A percentile compares a stretch with the other conserved stretches of the same genome.
Evolutionary conservation across 192 early-diverging fungal genomes (phyloP).

Genomic region (Phycomyces blakesleeanus): DNA sequence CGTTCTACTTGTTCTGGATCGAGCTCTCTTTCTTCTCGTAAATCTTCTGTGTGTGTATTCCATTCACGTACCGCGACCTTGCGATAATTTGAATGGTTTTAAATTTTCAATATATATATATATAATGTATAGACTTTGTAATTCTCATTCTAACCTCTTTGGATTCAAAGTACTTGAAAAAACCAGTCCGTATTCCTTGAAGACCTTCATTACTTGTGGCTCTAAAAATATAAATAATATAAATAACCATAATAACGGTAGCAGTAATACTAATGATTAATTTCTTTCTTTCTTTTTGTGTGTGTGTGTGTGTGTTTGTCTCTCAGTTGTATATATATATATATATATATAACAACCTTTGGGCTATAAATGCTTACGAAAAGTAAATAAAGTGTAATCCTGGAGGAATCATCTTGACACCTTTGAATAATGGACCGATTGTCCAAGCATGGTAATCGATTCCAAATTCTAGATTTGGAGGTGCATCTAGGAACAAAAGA

Average conservation of each 20-base stretch:
- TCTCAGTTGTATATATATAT: too few species aligned
- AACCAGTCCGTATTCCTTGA: conserved; percentile 64
- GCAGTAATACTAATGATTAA: too few species aligned
- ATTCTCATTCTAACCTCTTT: conserved; percentile 58
- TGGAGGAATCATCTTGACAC: conserved; percentile 89
- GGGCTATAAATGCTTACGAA: conserved; percentile 48
- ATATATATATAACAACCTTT: neutral
- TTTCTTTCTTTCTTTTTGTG: too few species aligned
- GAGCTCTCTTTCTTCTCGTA: conserved; percentile 48
- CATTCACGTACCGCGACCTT: conserved; percentile 81
- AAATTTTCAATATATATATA: too few species aligned
- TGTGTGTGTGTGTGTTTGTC: too few species aligned
- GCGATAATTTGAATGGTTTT: too few species aligned
- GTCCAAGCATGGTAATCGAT: conserved; percentile 89
- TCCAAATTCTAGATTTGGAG: conserved; percentile 79
- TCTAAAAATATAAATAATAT: conserved; percentile 23
- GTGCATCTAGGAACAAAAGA: conserved; percentile 80
- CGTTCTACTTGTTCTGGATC: conserved; percentile 62
- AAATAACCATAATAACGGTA: too few species aligned
- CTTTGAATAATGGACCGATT: conserved; percentile 86
- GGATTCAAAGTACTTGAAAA: conserved; percentile 67
- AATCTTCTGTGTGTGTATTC: conserved; percentile 70
- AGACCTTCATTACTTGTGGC: conserved; percentile 40
- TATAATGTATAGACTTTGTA: too few species aligned
- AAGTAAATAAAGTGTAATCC: conserved; percentile 94